These are phyloP conservation scores for Lasiosphaeris hirsuta DNA, from an alignment of 495 filamentous ascomycete genomes.

Conservation along the genomic window DNA sequence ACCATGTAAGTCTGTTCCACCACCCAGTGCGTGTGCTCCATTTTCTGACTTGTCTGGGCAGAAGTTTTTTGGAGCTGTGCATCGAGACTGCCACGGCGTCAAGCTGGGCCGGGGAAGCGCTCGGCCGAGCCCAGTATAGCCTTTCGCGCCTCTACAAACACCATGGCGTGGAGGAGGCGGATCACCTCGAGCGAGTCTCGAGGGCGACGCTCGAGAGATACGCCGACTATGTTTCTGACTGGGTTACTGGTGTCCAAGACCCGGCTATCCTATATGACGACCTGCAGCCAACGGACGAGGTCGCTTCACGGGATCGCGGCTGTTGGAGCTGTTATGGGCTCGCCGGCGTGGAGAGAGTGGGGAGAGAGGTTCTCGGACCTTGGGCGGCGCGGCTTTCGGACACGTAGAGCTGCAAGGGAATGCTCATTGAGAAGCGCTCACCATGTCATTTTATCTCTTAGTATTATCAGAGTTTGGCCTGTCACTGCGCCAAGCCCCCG, in stretches of 20 bases:
- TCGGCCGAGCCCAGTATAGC: neutral
- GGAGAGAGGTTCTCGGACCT: too few relatives aligned
- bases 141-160: conserved; percentile 1
- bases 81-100: neutral
- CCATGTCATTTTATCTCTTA: too few relatives aligned
- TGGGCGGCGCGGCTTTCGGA: too few relatives aligned
- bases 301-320: neutral
- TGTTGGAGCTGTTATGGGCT: neutral
- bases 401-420: too few relatives aligned
- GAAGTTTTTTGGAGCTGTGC: conserved; percentile 4
- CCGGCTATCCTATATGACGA: neutral
- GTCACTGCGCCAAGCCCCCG: too few relatives aligned
- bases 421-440: too few relatives aligned
- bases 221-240: neutral
- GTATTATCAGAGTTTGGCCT: too few relatives aligned
- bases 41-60: neutral
- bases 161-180: neutral
- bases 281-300: conserved; percentile 6
- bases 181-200: neutral
- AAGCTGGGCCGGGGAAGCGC: neutral
- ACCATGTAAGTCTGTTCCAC: conserved; percentile 5
- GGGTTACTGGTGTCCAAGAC: neutral
- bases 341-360: neutral
- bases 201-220: neutral
- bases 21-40: neutral